These are phyloP conservation scores for Phytophthora fragariaefolia DNA, from an alignment of 352 stramenopile genomes.

Conservation along the genomic window DNA sequence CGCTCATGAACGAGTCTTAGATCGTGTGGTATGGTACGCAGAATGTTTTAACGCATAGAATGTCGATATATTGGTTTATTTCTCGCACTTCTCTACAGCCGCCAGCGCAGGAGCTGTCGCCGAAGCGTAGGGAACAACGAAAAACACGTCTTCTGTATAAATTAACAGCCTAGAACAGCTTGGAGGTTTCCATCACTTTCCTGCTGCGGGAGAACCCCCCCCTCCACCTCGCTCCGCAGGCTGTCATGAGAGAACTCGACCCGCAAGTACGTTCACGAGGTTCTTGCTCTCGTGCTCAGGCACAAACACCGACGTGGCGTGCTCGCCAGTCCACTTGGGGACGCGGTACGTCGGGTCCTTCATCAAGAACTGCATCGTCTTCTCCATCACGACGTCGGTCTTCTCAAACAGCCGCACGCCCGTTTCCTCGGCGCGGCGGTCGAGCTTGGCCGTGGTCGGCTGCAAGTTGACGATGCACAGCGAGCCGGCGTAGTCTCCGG, in stretches of 20 bases:
- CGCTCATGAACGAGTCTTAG: slow-evolving; percentile 65
- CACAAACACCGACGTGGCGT: slow-evolving; percentile 66
- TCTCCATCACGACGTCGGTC: slow-evolving; percentile 80
- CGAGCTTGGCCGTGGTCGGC: slow-evolving; percentile 72
- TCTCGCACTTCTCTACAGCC: slow-evolving; percentile 4
- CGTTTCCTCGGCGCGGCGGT: slow-evolving; percentile 67
- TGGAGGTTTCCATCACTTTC: background rate
- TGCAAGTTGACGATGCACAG: slow-evolving; percentile 83
- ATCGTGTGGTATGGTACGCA: slow-evolving; percentile 9
- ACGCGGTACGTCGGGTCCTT: slow-evolving; percentile 62
- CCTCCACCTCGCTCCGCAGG: background rate
- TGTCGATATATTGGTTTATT: slow-evolving; percentile 37
- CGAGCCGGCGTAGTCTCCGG: slow-evolving; percentile 72
- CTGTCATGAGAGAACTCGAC: slow-evolving; percentile 50
- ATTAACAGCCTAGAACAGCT: slow-evolving; percentile 17
- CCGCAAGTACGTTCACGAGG: slow-evolving; percentile 83
- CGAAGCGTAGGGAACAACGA: background rate
- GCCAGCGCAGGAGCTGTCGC: background rate
- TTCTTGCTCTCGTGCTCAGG: slow-evolving; percentile 77
- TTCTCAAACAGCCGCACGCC: slow-evolving; percentile 76
- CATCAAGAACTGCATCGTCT: slow-evolving; percentile 73
- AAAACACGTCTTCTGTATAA: slow-evolving; percentile 25
- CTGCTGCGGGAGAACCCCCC: background rate
- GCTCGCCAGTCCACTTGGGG: slow-evolving; percentile 61
- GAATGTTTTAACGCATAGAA: slow-evolving; percentile 36